phyloP scores from a whole-genome alignment of 805 yeast species.

The Candida nonsorbophila region DNA sequence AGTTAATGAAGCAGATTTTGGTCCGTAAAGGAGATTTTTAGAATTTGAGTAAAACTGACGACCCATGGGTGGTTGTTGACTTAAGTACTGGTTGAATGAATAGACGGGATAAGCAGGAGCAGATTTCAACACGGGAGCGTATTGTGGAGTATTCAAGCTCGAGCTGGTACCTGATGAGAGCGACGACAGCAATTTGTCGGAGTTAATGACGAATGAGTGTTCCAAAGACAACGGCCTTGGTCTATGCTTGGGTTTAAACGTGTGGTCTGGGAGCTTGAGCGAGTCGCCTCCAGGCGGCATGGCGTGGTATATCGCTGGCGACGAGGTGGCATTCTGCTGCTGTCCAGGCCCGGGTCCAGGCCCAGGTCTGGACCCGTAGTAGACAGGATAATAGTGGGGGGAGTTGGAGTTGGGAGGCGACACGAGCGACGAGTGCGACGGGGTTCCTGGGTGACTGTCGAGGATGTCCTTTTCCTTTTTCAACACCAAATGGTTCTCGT shows the following conservation, averaged over 20 bases:
- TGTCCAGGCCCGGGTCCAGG: too few species aligned
- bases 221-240: conserved; percentile 35
- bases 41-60: conserved; percentile 4
- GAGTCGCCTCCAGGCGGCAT: conserved; percentile 3
- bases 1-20: conserved; percentile 16
- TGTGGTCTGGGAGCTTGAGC: conserved; percentile 16
- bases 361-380: conserved; percentile 9
- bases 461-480: conserved; percentile 9
- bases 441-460: conserved; percentile 6
- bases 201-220: conserved; percentile 22
- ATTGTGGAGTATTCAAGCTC: conserved; percentile 1
- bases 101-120: conserved; percentile 19
- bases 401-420: conserved; percentile 24
- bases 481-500: conserved; percentile 21
- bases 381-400: conserved; percentile 12
- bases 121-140: conserved; percentile 11
- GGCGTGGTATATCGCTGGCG: conserved; percentile 1
- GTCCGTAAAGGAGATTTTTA: conserved; percentile 7
- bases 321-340: too few species aligned
- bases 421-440: conserved; percentile 8
- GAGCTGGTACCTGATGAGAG: conserved; percentile 7
- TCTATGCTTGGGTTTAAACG: conserved; percentile 33
- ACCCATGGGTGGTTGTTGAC: conserved; percentile 4
- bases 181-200: conserved; percentile 10
- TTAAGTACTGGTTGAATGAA: conserved; percentile 7